A percentile compares a stretch with the other conserved stretches of the same genome.
Conservation (phyloP, 129 eudicot species). For the Solidago caesia region DNA sequence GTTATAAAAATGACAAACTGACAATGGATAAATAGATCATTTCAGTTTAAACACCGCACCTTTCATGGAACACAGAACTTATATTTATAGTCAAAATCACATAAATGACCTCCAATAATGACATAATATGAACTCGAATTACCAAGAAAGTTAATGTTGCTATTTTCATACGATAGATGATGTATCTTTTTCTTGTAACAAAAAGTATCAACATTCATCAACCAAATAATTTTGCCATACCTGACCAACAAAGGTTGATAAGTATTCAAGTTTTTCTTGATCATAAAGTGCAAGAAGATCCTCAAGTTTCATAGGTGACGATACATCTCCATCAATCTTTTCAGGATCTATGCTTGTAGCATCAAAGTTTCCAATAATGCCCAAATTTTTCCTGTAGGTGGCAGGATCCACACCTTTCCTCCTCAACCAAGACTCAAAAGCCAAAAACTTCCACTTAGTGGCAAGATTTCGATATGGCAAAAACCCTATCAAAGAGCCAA, state of each 20-base stretch:
- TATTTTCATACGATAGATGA: background rate
- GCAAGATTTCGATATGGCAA: conserved; percentile 81
- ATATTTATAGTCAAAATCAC: background rate
- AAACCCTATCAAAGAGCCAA: conserved; percentile 89
- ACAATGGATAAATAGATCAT: background rate
- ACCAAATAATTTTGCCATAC: conserved; percentile 40
- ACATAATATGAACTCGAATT: background rate
- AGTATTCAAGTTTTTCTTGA: conserved; percentile 68
- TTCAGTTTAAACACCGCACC: background rate
- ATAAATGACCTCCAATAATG: background rate
- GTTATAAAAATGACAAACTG: background rate
- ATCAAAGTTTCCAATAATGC: conserved; percentile 61
- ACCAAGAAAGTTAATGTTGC: too few relatives aligned
- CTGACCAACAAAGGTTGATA: conserved; percentile 91
- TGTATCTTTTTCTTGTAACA: background rate
- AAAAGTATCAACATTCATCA: background rate
- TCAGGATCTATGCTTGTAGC: conserved; percentile 30
- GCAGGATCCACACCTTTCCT: conserved; percentile 79
- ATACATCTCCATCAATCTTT: conserved; percentile 38
- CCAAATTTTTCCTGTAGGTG: conserved; percentile 56
- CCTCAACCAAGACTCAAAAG: conserved; percentile 96
- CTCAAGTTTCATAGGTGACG: conserved; percentile 72
- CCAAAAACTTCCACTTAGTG: conserved; percentile 77
- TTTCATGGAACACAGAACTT: background rate
- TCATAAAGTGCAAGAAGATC: conserved; percentile 73